phyloP scores from a whole-genome alignment of 208 protist genomes.

The Leishmania major region DNA sequence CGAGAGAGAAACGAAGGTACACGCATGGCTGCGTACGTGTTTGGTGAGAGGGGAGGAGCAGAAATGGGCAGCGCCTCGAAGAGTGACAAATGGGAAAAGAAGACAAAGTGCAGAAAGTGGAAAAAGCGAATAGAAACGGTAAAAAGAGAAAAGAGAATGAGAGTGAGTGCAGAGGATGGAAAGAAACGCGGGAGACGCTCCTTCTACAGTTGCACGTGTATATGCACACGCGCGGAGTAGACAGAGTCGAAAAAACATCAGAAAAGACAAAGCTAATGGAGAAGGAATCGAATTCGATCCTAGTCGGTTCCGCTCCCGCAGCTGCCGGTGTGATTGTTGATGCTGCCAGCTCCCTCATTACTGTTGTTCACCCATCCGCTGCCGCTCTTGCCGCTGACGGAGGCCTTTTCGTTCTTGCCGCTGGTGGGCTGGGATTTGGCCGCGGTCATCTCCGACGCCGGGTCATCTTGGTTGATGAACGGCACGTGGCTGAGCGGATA shows the following conservation, averaged over 20 bases:
- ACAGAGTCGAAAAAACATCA: not conserved
- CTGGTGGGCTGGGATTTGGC: not conserved
- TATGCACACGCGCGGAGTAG: not conserved
- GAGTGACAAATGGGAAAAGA: conserved; percentile 3
- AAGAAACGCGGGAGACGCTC: not conserved
- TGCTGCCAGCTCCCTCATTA: conserved; percentile 28
- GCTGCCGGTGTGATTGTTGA: conserved; percentile 31
- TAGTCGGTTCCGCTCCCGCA: conserved; percentile 35
- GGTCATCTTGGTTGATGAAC: conserved; percentile 7
- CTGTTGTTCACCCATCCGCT: conserved; percentile 24
- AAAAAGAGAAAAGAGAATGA: not conserved
- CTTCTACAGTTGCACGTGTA: not conserved
- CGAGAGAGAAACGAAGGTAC: not conserved
- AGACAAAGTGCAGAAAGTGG: not conserved
- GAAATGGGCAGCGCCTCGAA: not conserved
- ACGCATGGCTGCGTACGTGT: not conserved
- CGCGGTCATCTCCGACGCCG: not conserved
- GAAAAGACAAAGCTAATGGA: not conserved
- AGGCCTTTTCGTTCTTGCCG: conserved; percentile 8
- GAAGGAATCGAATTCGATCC: not conserved
- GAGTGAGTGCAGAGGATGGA: not conserved
- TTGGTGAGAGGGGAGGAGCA: not conserved
- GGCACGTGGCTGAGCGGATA: conserved; percentile 10
- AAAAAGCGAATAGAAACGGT: not conserved
- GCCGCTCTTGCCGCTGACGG: conserved; percentile 4